Percentiles rank a stretch among this genome's conserved stretches.
These are phyloP conservation scores for Colletotrichum gloeosporioides DNA, from an alignment of 2,329 filamentous ascomycete genomes.

Conservation along the genomic window DNA sequence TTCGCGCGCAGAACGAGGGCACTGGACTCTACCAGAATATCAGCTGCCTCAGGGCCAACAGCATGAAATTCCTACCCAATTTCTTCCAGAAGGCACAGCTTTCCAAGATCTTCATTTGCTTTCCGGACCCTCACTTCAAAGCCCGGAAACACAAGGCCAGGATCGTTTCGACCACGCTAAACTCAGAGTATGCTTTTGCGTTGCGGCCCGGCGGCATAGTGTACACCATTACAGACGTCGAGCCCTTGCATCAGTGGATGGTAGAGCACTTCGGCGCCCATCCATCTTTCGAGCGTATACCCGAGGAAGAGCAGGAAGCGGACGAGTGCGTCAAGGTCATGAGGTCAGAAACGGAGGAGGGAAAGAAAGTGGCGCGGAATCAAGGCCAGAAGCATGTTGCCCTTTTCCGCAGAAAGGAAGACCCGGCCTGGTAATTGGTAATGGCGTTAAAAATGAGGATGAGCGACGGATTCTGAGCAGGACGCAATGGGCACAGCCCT, in stretches of 20 bases:
- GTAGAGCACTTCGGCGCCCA: conserved; percentile 81
- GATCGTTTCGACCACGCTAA: conserved; percentile 87
- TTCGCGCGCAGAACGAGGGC: conserved; percentile 69
- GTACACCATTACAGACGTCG: conserved; percentile 97
- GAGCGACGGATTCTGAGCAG: not conserved
- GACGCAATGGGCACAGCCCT: not conserved
- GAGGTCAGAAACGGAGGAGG: conserved; percentile 89
- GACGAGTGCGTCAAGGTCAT: conserved; percentile 78
- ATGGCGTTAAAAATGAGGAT: not conserved
- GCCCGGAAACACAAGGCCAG: conserved; percentile 95
- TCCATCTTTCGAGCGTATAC: conserved; percentile 78
- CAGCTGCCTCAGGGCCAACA: conserved; percentile 87
- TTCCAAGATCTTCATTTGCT: conserved; percentile 94
- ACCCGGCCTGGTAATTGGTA: conserved; percentile 82
- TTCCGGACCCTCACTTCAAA: conserved; percentile 98
- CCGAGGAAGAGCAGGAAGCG: conserved; percentile 68
- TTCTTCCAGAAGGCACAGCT: conserved; percentile 87
- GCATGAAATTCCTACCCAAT: conserved; percentile 99
- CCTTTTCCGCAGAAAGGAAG: conserved; percentile 79
- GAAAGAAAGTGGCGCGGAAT: conserved; percentile 94
- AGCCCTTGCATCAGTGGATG: conserved; percentile 95
- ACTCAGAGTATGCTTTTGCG: conserved; percentile 92
- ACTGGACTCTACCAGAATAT: conserved; percentile 78
- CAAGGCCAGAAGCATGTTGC: conserved; percentile 90
- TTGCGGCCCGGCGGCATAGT: conserved; percentile 82